A percentile compares a stretch with the other conserved stretches of the same genome.
phyloP scores from a whole-genome alignment of 495 filamentous ascomycete species.

The Pseudevernia furfuracea region DNA sequence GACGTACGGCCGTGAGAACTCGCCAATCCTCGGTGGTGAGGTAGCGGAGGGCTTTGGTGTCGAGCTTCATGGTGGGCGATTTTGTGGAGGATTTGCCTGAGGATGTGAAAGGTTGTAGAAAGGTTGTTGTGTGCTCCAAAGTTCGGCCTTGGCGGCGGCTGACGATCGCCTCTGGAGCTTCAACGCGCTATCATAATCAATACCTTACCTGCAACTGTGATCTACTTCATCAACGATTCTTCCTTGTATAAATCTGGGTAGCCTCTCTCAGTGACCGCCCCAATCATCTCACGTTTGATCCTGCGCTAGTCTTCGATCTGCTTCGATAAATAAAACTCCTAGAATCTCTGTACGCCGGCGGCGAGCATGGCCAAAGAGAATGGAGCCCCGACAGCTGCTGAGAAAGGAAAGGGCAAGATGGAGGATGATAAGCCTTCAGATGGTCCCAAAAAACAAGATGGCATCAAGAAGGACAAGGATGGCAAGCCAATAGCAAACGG shows the following conservation, averaged over 20 bases:
- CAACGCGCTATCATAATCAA: slow-evolving; percentile 2
- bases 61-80: slow-evolving; percentile 66
- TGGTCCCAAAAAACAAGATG: slow-evolving; percentile 55
- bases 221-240: background rate
- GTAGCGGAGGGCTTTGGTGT: slow-evolving; percentile 85
- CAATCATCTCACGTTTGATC: background rate
- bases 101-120: background rate
- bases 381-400: slow-evolving; percentile 71
- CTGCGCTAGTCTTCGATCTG: background rate
- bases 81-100: background rate
- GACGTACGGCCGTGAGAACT: slow-evolving; percentile 79
- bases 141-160: slow-evolving; percentile 11
- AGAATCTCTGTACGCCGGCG: slow-evolving; percentile 2
- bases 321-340: background rate
- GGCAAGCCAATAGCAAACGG: slow-evolving; percentile 62
- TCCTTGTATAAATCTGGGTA: background rate
- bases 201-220: slow-evolving; percentile 7
- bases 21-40: slow-evolving; percentile 89
- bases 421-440: slow-evolving; percentile 52
- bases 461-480: slow-evolving; percentile 58
- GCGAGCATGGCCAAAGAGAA: slow-evolving; percentile 80
- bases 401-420: slow-evolving; percentile 95
- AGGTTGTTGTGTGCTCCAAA: background rate
- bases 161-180: slow-evolving; percentile 8
- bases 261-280: background rate